These are phyloP conservation scores for Malassezia slooffiae DNA, from an alignment of 1,284 basidiomycete species.

Conservation along the genomic window DNA sequence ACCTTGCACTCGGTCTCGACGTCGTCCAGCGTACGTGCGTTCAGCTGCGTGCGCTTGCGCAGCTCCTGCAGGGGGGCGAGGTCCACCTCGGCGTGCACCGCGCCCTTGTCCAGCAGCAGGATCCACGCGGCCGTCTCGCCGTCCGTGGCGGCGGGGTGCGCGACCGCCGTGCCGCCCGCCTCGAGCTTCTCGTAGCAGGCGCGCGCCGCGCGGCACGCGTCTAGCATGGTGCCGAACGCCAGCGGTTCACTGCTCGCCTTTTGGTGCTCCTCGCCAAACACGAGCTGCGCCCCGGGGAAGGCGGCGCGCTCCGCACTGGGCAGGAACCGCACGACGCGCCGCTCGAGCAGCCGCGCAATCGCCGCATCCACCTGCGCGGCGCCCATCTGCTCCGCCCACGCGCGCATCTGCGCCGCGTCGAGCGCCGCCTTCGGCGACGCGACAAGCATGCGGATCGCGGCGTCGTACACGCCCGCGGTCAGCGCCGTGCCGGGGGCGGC, in stretches of 20 bases:
- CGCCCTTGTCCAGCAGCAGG: conserved; percentile 1
- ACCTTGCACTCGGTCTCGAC: conserved; percentile 14
- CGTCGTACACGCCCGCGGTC: not conserved
- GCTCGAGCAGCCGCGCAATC: conserved; percentile 17
- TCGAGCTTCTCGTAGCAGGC: not conserved
- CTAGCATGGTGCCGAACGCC: not conserved
- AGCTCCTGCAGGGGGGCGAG: conserved; percentile 3
- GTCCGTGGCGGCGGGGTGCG: conserved; percentile 8
- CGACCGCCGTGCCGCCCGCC: not conserved
- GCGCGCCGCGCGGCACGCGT: not conserved
- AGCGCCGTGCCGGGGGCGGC: not conserved
- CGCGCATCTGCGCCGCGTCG: conserved; percentile 14
- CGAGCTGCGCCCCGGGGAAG: conserved; percentile 1
- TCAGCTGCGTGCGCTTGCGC: conserved; percentile 13
- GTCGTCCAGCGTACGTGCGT: conserved; percentile 15
- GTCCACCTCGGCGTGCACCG: conserved; percentile 3
- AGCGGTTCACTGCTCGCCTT: not conserved
- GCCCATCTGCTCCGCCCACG: conserved; percentile 18
- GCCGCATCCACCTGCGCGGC: conserved; percentile 19
- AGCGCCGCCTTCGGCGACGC: not conserved
- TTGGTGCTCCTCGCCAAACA: conserved; percentile 8
- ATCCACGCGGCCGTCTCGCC: conserved; percentile 15
- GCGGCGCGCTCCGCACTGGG: not conserved
- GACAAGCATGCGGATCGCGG: conserved; percentile 1
- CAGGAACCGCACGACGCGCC: conserved; percentile 1